Evolutionary conservation across 148 eudicot genomes (phyloP), one percentile per base, ranked within the genome.

Genomic region (Spergularia bocconei): DNA sequence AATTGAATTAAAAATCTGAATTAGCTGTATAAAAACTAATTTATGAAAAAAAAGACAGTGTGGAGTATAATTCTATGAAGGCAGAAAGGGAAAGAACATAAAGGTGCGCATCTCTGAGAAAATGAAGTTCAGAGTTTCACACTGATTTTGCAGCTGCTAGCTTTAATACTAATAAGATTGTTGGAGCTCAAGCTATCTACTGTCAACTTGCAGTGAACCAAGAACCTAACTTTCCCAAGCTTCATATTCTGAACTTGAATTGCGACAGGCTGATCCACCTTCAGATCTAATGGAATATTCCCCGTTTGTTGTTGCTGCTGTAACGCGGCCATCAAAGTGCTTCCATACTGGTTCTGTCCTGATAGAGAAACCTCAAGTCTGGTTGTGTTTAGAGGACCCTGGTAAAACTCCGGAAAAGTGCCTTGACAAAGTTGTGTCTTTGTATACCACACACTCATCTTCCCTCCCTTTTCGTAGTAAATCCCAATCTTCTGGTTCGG

Each of bases 401-500:
- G 98, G 80, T 94, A 94, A 77, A 91, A 94, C 63, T 20, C 81
- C 0, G 93, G 97, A 14, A 94, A 59, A 0, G 84, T 53, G 8
- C 98, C 98, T 63, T 78, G 79, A 70, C 98, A 94, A 4, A 94
- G 88, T 71, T 84, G 79, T 2, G 93, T 90, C 75, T 83, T 72
- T 1, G 84, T 77, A 81, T 94, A 91, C 97, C 91, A 90, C 13
- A 88, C 96, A 13, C 91, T 87, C 70, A 91, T 75, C 44, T 80
- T 84, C 67, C 97, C 92, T 56, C 96, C 96, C 76, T 84, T 85
- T 65, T 87, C 84, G 61, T 91, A 94, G 82, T 86, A 90, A 14
- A 94, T 94, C 16, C 96, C 98, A 12, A 91, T 90, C 54, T 94
- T 90, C 64, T 91, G 77, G 79, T 94, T 94, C 1, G 93, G 92